These are phyloP conservation scores for Avena eriantha DNA, from an alignment of 176 grass and related monocot species.

Conservation along the genomic window DNA sequence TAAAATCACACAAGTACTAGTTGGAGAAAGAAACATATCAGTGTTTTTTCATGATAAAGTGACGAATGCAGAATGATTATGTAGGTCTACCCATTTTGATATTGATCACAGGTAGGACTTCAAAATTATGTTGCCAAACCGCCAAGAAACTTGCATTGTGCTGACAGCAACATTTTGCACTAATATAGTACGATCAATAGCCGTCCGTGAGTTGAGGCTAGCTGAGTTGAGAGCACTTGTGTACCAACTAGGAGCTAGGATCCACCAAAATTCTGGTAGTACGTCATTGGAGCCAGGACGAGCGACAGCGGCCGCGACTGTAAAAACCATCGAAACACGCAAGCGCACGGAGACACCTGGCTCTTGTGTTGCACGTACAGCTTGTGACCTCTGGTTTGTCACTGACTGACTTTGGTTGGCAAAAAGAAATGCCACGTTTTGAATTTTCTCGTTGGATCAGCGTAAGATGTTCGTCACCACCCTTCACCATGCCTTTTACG, in stretches of 20 bases:
- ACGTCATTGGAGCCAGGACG: not conserved
- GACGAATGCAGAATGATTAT: not conserved
- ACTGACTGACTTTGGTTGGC: not conserved
- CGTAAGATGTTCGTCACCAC: not conserved
- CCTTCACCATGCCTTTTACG: not conserved
- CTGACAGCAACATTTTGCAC: not conserved
- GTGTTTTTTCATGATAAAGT: too few relatives aligned
- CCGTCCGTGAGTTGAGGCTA: too few relatives aligned
- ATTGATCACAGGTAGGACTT: not conserved
- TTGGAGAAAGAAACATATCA: not conserved
- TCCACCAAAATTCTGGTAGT: not conserved
- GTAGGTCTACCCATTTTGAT: not conserved
- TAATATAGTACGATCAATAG: too few relatives aligned
- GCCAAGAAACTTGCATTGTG: not conserved
- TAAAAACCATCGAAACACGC: not conserved
- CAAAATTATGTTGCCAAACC: not conserved
- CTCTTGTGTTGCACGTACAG: not conserved
- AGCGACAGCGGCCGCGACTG: not conserved
- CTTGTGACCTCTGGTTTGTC: not conserved
- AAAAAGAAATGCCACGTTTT: not conserved
- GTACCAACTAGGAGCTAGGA: not conserved
- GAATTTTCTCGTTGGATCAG: not conserved
- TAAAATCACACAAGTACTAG: not conserved
- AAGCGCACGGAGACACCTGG: too few relatives aligned
- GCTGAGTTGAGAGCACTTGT: too few relatives aligned